A percentile compares a stretch with the other conserved stretches of the same genome.
These are phyloP conservation scores for Ambispora gerdemannii DNA, from an alignment of 192 early-diverging fungal genomes.

Conservation along the genomic window DNA sequence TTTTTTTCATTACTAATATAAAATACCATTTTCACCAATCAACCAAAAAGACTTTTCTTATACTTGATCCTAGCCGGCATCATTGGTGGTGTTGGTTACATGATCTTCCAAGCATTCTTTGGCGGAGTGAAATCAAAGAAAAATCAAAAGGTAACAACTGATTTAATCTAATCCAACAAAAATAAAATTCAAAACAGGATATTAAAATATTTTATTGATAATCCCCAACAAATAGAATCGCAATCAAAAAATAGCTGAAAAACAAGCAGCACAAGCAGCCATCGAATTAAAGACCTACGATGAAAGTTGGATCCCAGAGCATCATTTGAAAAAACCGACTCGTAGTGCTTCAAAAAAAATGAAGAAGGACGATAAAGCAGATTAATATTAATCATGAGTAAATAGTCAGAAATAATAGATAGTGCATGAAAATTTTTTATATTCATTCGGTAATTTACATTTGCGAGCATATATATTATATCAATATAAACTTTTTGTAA, in stretches of 20 bases:
- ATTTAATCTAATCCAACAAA: background rate
- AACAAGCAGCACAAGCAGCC: background rate
- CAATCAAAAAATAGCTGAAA: background rate
- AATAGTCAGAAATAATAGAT: background rate
- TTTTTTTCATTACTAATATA: background rate
- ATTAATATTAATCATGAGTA: background rate
- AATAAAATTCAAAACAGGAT: background rate
- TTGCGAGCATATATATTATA: too few species aligned
- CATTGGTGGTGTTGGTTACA: slow-evolving; percentile 45
- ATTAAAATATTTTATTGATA: too few species aligned
- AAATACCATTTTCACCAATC: background rate
- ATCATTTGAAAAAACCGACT: slow-evolving; percentile 32
- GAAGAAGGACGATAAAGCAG: slow-evolving; percentile 11
- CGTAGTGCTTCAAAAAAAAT: background rate
- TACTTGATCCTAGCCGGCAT: slow-evolving; percentile 42
- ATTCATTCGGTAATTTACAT: too few species aligned
- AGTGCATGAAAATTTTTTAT: background rate
- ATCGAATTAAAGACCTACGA: slow-evolving; percentile 26
- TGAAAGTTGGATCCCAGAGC: slow-evolving; percentile 56
- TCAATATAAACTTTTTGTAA: too few species aligned
- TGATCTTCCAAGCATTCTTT: slow-evolving; percentile 47
- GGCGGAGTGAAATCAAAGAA: slow-evolving; percentile 34
- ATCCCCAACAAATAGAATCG: background rate
- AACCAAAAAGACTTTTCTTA: slow-evolving; percentile 53
- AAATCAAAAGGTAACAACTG: slow-evolving; percentile 31